Evolutionary conservation across 1,284 basidiomycete species (phyloP).

Genomic region (Boletus sp.): DNA sequence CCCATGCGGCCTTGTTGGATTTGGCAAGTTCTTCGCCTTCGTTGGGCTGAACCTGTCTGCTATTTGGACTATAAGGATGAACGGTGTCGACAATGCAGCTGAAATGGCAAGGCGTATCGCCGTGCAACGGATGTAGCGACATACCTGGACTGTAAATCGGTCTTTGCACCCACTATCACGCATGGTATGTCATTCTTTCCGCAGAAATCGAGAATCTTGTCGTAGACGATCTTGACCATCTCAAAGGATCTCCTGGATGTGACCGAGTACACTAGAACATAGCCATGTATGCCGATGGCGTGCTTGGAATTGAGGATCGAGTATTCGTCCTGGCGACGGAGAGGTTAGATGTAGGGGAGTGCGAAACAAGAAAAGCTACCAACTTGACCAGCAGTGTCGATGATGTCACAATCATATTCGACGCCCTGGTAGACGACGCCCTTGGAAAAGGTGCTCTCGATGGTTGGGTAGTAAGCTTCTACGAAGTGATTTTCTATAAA

Average conservation of each 20-base stretch:
- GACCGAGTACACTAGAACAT: constrained; percentile 93
- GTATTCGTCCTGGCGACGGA: constrained; percentile 64
- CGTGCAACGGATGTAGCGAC: constrained; percentile 23
- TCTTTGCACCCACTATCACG: constrained; percentile 95
- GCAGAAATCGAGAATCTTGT: constrained; percentile 96
- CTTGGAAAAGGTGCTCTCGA: constrained; percentile 88
- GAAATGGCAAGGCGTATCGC: constrained; percentile 11
- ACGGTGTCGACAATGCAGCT: constrained; percentile 21
- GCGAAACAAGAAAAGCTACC: constrained; percentile 4
- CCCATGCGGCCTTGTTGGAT: constrained; percentile 70
- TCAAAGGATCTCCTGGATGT: constrained; percentile 91
- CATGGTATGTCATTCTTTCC: constrained; percentile 89
- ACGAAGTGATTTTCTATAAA: constrained; percentile 69
- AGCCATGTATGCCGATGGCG: constrained; percentile 81
- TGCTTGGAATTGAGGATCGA: constrained; percentile 81
- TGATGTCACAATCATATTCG: constrained; percentile 94
- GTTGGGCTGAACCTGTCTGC: constrained; percentile 71
- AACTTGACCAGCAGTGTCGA: constrained; percentile 96
- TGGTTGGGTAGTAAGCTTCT: constrained; percentile 91
- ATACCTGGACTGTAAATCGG: constrained; percentile 76
- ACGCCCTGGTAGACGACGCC: constrained; percentile 78
- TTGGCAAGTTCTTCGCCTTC: constrained; percentile 79
- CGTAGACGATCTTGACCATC: constrained; percentile 92
- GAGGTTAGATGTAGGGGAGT: not conserved
- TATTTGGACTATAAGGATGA: constrained; percentile 31